Evolutionary conservation across 805 yeast genomes (phyloP).

Genomic region (Tetrapisispora pingtungensis): DNA sequence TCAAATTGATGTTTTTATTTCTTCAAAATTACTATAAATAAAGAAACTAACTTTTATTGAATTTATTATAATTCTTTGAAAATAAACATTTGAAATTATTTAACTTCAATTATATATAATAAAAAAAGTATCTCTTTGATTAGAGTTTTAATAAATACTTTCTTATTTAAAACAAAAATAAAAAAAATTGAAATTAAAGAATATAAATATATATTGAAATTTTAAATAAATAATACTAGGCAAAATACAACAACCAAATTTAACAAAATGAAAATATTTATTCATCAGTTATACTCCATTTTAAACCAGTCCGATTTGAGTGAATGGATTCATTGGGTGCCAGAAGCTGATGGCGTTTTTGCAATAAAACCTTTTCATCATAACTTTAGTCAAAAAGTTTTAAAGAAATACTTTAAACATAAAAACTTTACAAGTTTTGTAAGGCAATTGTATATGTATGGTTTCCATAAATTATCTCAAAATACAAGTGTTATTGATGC

Average conservation of each 20-base stretch:
- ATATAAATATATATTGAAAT: no score
- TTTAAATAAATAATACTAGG: no score
- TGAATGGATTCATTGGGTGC: conserved; percentile 82
- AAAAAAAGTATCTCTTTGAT: no score
- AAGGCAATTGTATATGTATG: conserved; percentile 73
- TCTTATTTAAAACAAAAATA: no score
- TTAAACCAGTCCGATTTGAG: conserved; percentile 63
- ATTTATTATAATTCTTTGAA: no score
- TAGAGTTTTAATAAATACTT: no score
- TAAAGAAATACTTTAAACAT: conserved; percentile 60
- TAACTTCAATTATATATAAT: no score
- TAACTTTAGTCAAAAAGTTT: conserved; percentile 74
- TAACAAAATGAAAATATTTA: neutral
- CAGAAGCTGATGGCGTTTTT: conserved; percentile 52
- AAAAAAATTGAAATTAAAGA: no score
- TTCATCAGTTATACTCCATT: conserved; percentile 82
- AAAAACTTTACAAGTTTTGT: conserved; percentile 72
- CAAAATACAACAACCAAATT: neutral
- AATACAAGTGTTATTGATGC: neutral
- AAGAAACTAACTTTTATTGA: no score
- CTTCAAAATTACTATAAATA: neutral
- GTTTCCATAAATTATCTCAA: conserved; percentile 56
- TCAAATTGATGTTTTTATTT: neutral
- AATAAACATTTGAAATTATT: no score
- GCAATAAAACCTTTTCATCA: conserved; percentile 55